Evolutionary conservation across 495 filamentous ascomycete genomes (phyloP).

Genomic region (Hypomontagnella submonticulosa): DNA sequence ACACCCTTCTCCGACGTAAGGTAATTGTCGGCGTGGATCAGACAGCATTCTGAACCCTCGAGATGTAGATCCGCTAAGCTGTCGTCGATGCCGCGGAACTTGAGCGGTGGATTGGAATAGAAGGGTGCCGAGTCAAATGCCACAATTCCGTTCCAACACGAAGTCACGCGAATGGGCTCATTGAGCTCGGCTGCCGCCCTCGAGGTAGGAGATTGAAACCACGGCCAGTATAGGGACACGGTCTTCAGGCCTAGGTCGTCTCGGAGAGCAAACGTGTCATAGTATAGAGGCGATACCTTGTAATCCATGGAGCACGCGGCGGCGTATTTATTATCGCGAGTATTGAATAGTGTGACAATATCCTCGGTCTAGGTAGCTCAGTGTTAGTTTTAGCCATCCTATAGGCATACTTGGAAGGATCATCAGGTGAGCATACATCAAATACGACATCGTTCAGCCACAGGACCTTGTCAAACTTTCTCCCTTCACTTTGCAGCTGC

Average conservation of each 20-base stretch:
- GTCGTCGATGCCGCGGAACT: constrained; percentile 79
- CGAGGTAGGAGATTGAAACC: constrained; percentile 72
- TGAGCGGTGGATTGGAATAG: constrained; percentile 59
- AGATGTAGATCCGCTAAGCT: constrained; percentile 73
- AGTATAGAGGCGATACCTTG: constrained; percentile 71
- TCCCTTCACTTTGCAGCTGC: constrained; percentile 53
- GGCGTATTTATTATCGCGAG: constrained; percentile 76
- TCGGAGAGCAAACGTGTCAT: constrained; percentile 88
- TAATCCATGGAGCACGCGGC: constrained; percentile 88
- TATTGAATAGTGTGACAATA: constrained; percentile 74
- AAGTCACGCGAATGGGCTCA: constrained; percentile 72
- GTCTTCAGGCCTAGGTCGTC: constrained; percentile 73
- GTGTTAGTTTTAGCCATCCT: constrained; percentile 6
- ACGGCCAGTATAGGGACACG: constrained; percentile 70
- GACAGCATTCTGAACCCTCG: constrained; percentile 84
- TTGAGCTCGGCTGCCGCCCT: constrained; percentile 65
- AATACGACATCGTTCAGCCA: constrained; percentile 84
- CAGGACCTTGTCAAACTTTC: constrained; percentile 73
- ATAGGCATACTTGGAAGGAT: background rate
- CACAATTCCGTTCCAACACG: constrained; percentile 89
- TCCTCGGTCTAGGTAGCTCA: constrained; percentile 65
- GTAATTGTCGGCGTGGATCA: constrained; percentile 82
- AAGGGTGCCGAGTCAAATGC: constrained; percentile 62
- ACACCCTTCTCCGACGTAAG: constrained; percentile 66
- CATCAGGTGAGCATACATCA: constrained; percentile 40